These are phyloP conservation scores for Tetrapisispora taiwanensis DNA, from an alignment of 805 yeast genomes.

Conservation along the genomic window DNA sequence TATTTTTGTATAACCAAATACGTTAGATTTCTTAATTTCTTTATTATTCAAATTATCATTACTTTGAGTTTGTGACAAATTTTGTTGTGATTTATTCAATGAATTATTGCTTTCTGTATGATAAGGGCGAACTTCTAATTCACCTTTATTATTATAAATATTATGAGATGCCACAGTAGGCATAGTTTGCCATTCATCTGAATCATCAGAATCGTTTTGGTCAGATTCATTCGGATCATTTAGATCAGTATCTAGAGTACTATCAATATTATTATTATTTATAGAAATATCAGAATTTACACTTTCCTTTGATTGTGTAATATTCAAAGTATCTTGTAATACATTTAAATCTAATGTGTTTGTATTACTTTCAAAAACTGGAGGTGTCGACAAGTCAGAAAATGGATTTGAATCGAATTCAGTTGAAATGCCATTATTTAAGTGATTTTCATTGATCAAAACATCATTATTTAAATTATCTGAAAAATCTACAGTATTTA, in stretches of 20 bases:
- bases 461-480: too few species aligned
- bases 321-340: not conserved
- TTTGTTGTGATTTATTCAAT: constrained; percentile 2
- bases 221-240: not conserved
- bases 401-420: not conserved
- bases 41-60: not conserved
- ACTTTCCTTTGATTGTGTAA: not conserved
- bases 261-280: too few species aligned
- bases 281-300: not conserved
- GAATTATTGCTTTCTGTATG: not conserved
- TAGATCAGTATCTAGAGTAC: not conserved
- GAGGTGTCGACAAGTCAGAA: not conserved
- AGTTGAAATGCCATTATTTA: not conserved
- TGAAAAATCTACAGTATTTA: not conserved
- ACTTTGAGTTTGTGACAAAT: constrained; percentile 1
- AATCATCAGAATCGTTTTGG: constrained; percentile 17
- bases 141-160: constrained; percentile 73
- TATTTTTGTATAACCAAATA: constrained; percentile 73
- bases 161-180: constrained; percentile 68
- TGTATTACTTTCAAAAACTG: not conserved
- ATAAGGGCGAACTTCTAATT: constrained; percentile 37
- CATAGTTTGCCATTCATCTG: constrained; percentile 76
- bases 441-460: too few species aligned
- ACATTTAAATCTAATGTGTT: not conserved
- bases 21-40: constrained; percentile 5